Percentiles rank a stretch among this genome's conserved stretches.
These are phyloP conservation scores for Lophiotrema nucula DNA, from an alignment of 495 filamentous ascomycete species.

Conservation along the genomic window DNA sequence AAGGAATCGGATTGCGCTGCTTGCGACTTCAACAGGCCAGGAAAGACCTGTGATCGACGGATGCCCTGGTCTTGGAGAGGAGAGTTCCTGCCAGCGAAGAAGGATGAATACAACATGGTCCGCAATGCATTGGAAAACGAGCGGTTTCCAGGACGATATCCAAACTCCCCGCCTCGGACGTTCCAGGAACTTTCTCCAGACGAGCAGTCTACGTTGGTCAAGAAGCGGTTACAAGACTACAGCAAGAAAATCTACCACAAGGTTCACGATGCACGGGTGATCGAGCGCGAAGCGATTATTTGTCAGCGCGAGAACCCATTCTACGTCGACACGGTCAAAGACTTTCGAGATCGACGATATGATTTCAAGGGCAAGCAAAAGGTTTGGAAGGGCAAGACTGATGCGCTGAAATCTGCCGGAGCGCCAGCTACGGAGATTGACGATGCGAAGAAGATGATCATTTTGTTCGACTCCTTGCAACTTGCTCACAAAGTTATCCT, in stretches of 20 bases:
- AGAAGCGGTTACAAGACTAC: conserved; percentile 88
- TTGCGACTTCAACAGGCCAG: conserved; percentile 97
- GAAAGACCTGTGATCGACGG: conserved; percentile 93
- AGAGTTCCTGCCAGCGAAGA: conserved; percentile 92
- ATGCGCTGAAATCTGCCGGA: conserved; percentile 76
- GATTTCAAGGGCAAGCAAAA: conserved; percentile 99
- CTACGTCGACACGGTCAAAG: conserved; percentile 93
- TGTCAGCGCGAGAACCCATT: conserved; percentile 99
- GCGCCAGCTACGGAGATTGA: conserved; percentile 77
- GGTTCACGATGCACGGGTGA: conserved; percentile 91
- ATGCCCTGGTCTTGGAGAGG: conserved; percentile 98
- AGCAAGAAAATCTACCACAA: conserved; percentile 99
- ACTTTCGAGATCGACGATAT: conserved; percentile 93
- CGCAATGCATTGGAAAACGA: conserved; percentile 90
- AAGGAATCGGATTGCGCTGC: conserved; percentile 92
- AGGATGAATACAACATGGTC: conserved; percentile 99
- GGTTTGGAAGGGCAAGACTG: conserved; percentile 96
- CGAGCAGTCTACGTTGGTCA: conserved; percentile 77
- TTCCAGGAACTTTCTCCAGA: conserved; percentile 81
- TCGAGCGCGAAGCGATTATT: conserved; percentile 94
- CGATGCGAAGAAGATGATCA: conserved; percentile 96
- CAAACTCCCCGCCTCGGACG: conserved; percentile 65
- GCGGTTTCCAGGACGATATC: conserved; percentile 72
- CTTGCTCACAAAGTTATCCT: conserved; percentile 98
- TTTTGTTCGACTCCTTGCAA: conserved; percentile 93